Evolutionary conservation across 129 eudicot species (phyloP).

Genomic region (Ambrosia artemisiifolia): DNA sequence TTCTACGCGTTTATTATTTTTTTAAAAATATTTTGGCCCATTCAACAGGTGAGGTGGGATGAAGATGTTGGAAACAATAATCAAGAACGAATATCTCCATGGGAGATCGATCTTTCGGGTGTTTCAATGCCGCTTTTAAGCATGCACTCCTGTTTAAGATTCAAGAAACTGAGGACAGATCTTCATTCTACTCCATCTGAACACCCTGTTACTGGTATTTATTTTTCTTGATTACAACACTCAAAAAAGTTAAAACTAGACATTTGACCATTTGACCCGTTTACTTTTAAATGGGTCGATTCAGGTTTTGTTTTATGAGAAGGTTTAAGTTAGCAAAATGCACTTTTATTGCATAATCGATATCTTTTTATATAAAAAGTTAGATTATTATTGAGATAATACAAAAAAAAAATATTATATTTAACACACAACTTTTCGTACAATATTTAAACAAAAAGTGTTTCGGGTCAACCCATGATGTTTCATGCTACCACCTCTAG

Average conservation of each 20-base stretch:
- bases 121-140: constrained; percentile 54
- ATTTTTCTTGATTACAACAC: constrained; percentile 1
- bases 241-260: not conserved
- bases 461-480: not conserved
- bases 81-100: constrained; percentile 88
- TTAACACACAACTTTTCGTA: not conserved
- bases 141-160: constrained; percentile 68
- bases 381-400: not conserved
- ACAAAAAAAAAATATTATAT: not conserved
- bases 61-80: constrained; percentile 54
- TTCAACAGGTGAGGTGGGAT: constrained; percentile 88
- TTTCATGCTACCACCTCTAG: not conserved
- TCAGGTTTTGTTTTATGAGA: not conserved
- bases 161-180: constrained; percentile 64
- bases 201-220: constrained; percentile 44
- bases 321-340: not conserved
- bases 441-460: not conserved
- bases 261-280: not conserved
- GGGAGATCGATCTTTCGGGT: constrained; percentile 89
- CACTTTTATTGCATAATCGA: not conserved
- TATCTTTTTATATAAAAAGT: not conserved
- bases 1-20: not conserved
- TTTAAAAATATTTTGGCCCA: not conserved
- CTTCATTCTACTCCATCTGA: constrained; percentile 48
- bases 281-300: not conserved